Conservation (phyloP, 108 stramenopile species). For the Fragilaria crotonensis region DNA sequence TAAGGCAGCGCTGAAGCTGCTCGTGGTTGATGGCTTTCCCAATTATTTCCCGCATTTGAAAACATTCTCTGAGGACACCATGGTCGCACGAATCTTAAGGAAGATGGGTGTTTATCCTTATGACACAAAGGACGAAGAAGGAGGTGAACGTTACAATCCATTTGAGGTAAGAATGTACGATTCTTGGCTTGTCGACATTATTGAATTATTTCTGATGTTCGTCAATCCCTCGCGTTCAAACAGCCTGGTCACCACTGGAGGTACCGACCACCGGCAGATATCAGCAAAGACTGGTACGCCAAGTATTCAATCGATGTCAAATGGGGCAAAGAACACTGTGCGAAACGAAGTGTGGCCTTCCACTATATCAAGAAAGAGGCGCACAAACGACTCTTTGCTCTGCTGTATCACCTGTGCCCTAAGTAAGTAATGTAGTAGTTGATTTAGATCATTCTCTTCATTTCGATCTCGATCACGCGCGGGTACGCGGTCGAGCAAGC, state of each 20-base stretch:
- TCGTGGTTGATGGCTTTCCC: constrained; percentile 63
- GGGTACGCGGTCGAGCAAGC: too few species aligned
- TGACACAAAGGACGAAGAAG: constrained; percentile 86
- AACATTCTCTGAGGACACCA: constrained; percentile 84
- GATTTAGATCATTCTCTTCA: too few species aligned
- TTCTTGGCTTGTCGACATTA: background rate
- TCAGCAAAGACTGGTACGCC: constrained; percentile 77
- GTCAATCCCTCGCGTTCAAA: background rate
- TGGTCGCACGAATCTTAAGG: constrained; percentile 73
- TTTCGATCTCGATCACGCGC: too few species aligned
- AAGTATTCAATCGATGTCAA: constrained; percentile 85
- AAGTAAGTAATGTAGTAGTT: background rate
- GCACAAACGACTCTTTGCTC: constrained; percentile 69
- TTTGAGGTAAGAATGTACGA: constrained; percentile 37
- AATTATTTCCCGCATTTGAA: constrained; percentile 70
- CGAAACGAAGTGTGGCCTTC: constrained; percentile 81
- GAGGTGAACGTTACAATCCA: constrained; percentile 92
- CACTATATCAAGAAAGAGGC: constrained; percentile 84
- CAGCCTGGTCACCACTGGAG: constrained; percentile 80
- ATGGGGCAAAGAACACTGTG: constrained; percentile 84
- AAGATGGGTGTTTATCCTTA: constrained; percentile 63
- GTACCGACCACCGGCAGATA: constrained; percentile 51
- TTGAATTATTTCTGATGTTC: background rate
- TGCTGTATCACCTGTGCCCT: constrained; percentile 64
- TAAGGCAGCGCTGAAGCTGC: constrained; percentile 77